Conservation (phyloP, 2,329 filamentous ascomycete genomes). For the Pestalotiopsis fici region DNA sequence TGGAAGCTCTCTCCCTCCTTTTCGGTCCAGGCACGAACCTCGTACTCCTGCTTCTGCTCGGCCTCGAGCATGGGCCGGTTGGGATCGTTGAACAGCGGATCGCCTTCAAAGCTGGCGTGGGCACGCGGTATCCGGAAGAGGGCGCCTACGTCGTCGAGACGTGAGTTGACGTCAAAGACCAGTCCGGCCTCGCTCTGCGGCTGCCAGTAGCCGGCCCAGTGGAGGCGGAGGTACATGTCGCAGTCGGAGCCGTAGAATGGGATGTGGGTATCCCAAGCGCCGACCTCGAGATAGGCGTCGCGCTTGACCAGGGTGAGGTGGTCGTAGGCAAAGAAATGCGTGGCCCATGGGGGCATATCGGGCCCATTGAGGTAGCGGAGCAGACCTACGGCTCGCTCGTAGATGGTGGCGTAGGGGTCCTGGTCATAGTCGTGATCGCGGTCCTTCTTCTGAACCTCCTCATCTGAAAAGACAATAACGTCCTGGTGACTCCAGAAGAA, state of each 20-base stretch:
- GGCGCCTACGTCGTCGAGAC: constrained; percentile 42
- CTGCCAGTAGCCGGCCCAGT: constrained; percentile 42
- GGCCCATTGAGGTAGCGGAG: constrained; percentile 31
- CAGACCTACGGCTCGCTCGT: constrained; percentile 31
- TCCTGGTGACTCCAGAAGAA: constrained; percentile 55
- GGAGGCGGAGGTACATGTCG: constrained; percentile 43
- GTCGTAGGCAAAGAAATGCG: constrained; percentile 52
- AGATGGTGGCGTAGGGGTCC: constrained; percentile 33
- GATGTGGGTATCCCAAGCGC: constrained; percentile 52
- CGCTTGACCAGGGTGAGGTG: constrained; percentile 50
- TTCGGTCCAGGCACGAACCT: constrained; percentile 30
- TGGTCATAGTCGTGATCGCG: constrained; percentile 34
- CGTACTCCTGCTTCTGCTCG: constrained; percentile 27
- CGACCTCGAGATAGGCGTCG: constrained; percentile 39
- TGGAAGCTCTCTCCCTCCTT: constrained; percentile 35
- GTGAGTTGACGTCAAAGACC: constrained; percentile 41
- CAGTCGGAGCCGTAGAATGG: constrained; percentile 48
- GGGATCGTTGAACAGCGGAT: constrained; percentile 28
- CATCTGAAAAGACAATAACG: constrained; percentile 41
- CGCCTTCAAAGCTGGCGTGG: constrained; percentile 31
- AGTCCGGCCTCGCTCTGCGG: constrained; percentile 37
- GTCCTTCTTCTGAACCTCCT: constrained; percentile 36
- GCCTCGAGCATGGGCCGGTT: constrained; percentile 23
- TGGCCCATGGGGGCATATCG: constrained; percentile 42
- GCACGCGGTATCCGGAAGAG: constrained; percentile 40